Conservation (phyloP, 169 alveolate genomes). For the Cryptosporidium ubiquitum region DNA sequence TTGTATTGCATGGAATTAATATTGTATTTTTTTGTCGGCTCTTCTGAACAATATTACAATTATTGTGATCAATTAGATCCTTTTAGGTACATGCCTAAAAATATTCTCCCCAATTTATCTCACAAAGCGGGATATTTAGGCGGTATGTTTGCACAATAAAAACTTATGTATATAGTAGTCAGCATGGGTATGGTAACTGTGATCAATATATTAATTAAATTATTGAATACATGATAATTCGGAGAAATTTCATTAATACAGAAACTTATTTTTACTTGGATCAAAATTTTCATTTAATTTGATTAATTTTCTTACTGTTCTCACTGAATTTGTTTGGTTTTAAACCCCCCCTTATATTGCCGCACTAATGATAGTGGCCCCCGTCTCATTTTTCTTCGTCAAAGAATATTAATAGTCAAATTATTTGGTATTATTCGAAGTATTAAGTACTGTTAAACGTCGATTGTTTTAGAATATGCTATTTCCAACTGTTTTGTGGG, state of each 20-base stretch:
- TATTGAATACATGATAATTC: no score
- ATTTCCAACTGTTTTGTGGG: constrained; percentile 82
- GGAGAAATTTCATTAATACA: neutral
- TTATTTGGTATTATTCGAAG: neutral
- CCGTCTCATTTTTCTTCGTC: constrained; percentile 30
- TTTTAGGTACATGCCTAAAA: constrained; percentile 23
- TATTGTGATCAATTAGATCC: constrained; percentile 23
- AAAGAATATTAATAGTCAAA: neutral
- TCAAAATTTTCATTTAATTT: neutral
- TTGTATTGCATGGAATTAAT: neutral
- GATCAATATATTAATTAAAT: no score
- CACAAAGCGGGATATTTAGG: neutral
- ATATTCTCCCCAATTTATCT: constrained; percentile 18
- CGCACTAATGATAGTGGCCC: constrained; percentile 14
- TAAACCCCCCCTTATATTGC: constrained; percentile 8
- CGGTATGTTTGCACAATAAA: neutral
- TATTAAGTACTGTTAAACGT: neutral
- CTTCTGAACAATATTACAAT: neutral
- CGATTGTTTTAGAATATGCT: constrained; percentile 31
- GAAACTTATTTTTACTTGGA: neutral
- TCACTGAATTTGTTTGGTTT: neutral
- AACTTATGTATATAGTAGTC: neutral
- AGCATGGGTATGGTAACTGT: neutral
- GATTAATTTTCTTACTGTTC: neutral
- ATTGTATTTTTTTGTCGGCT: neutral